Conservation (phyloP, 2,329 filamentous ascomycete genomes). For the Fusarium tuaranense region DNA sequence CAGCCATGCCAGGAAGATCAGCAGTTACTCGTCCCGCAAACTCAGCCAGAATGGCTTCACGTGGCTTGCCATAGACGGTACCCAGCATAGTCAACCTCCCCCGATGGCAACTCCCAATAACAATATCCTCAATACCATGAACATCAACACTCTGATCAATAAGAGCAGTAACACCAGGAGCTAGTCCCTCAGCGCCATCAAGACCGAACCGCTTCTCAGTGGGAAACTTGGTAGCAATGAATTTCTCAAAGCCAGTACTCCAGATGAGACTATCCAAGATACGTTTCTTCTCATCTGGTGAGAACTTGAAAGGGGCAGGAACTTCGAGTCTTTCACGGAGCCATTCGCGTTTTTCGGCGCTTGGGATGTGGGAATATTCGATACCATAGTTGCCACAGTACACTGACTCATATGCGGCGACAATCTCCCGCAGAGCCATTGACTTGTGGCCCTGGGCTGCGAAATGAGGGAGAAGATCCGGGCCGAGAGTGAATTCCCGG, state of each 20-base stretch:
- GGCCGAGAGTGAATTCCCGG: slow-evolving; percentile 88
- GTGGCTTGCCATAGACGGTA: slow-evolving; percentile 98
- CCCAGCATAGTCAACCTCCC: slow-evolving; percentile 96
- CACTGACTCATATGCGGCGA: slow-evolving; percentile 88
- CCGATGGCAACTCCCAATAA: slow-evolving; percentile 99
- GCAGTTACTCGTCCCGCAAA: slow-evolving; percentile 89
- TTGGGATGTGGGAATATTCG: slow-evolving; percentile 98
- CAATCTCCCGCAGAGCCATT: slow-evolving; percentile 95
- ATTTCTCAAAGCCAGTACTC: slow-evolving; percentile 95
- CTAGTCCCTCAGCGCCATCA: slow-evolving; percentile 94
- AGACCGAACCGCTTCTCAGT: slow-evolving; percentile 99
- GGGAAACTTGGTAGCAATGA: slow-evolving; percentile 95
- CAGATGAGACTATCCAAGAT: slow-evolving; percentile 97
- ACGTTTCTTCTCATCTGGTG: slow-evolving; percentile 94
- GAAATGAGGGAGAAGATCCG: slow-evolving; percentile 93
- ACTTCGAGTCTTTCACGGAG: slow-evolving; percentile 93
- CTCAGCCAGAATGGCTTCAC: slow-evolving; percentile 98
- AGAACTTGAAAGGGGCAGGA: slow-evolving; percentile 93
- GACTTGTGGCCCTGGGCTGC: slow-evolving; percentile 86
- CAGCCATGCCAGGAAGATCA: slow-evolving; percentile 87
- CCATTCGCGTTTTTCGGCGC: slow-evolving; percentile 97
- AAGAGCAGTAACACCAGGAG: slow-evolving; percentile 97
- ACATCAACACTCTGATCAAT: slow-evolving; percentile 94
- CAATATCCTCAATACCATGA: slow-evolving; percentile 96
- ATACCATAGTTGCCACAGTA: slow-evolving; percentile 98